Evolutionary conservation across 305 asterid genomes (phyloP), one percentile per base, ranked within the genome.

Genomic region (Fraxinus platypoda): DNA sequence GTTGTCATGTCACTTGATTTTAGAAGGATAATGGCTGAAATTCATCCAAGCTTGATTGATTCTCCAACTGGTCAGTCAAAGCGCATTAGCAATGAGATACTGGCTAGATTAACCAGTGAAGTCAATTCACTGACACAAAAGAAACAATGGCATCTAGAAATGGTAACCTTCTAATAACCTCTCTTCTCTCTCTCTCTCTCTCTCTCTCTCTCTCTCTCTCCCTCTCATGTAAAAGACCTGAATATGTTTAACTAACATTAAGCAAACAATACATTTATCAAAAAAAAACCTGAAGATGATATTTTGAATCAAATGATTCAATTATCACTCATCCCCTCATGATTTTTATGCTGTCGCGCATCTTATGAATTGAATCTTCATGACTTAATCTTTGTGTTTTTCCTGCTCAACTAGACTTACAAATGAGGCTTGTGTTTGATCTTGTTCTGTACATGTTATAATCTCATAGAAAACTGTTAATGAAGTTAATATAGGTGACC

Each of bases 71-170:
- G 89, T 82, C 91, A 88, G 79, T 81, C 93, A 64, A 90, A 81
- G 91, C 82, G 94, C 88, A 91, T 93, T 85, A 90, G 93, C 92
- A 90, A 93, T 73, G 97, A 86, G 85, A 90, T 91, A 41, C 90
- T 93, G 62, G 95, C 96, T 70, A 89, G 92, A 87, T 84, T 92
- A 82, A 91, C 93, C 66, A 85, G 88, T 70, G 86, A 90, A 82
- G 77, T 92, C 86, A 87, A 86, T 84, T 89, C 86, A 57, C 89
- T 93, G 85, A 93, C 81, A 88, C 92, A 93, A 83, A 91, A 92
- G 84, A 92, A 93, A 87, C 88, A 85, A 84, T 89, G 83, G 76
- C 88, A 91, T 54, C 77, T 92, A 76, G 89, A 85, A 68, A 90
- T 88, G 94, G 97, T 91, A 81, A 81, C 49, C n/a, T n/a, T 75